Conservation (phyloP, 768 basidiomycete species). For the Leccinum incarnatum region DNA sequence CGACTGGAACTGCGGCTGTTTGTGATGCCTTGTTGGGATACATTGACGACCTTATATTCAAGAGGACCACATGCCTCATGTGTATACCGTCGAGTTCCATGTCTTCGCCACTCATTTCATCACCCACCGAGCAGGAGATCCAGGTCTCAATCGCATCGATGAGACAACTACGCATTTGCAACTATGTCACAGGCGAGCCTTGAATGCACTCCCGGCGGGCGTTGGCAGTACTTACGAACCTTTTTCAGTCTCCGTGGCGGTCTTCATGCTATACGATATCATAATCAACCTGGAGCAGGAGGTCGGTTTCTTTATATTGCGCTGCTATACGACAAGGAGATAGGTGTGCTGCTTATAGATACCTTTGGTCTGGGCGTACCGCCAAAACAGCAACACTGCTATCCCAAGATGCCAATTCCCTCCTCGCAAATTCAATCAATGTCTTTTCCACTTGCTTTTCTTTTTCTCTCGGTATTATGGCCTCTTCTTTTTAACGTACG, state of each 20-base stretch:
- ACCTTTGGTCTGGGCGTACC: constrained; percentile 16
- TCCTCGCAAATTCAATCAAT: constrained; percentile 1
- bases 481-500: constrained; percentile 20
- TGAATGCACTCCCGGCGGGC: neutral
- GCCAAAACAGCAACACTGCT: neutral
- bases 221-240: neutral
- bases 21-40: neutral
- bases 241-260: constrained; percentile 12
- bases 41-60: neutral
- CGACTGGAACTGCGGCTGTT: neutral
- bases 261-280: constrained; percentile 23
- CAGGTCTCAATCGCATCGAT: constrained; percentile 1
- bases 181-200: constrained; percentile 14
- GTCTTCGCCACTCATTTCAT: constrained; percentile 4
- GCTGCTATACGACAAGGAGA: neutral
- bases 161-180: constrained; percentile 14
- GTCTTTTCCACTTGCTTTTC: constrained; percentile 17
- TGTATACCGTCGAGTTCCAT: constrained; percentile 1
- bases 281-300: constrained; percentile 20
- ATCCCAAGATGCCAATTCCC: neutral
- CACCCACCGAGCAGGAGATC: constrained; percentile 3
- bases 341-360: constrained; percentile 2
- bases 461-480: constrained; percentile 27
- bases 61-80: neutral
- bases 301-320: neutral